Evolutionary conservation across 257 asterid species (phyloP).

Genomic region (Plantago major): DNA sequence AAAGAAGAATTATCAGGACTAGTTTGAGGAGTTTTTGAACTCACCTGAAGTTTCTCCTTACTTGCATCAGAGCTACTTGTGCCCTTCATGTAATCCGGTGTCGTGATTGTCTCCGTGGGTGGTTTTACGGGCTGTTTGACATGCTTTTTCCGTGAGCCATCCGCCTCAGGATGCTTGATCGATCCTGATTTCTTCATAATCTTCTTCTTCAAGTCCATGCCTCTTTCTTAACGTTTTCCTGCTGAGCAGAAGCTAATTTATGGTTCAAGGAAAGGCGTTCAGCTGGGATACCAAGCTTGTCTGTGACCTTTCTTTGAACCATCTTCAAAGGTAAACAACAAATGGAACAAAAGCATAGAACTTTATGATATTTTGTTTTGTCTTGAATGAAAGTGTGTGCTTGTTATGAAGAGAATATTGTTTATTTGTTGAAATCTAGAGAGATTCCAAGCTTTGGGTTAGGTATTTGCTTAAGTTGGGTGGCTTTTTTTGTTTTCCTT

Average conservation of each 20-base stretch:
- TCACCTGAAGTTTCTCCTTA: slow-evolving; percentile 49
- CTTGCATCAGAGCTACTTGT: slow-evolving; percentile 81
- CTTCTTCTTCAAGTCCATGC: slow-evolving; percentile 50
- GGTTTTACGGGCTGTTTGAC: slow-evolving; percentile 37
- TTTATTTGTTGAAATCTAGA: slow-evolving; percentile 9
- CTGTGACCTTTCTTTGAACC: slow-evolving; percentile 68
- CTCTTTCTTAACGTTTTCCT: slow-evolving; percentile 42
- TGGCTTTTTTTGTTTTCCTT: slow-evolving; percentile 18
- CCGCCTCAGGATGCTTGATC: slow-evolving; percentile 28
- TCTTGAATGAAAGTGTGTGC: slow-evolving; percentile 11
- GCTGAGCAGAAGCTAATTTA: slow-evolving; percentile 31
- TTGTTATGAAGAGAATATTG: slow-evolving; percentile 1
- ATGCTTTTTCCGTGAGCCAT: slow-evolving; percentile 18
- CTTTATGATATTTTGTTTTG: slow-evolving; percentile 15
- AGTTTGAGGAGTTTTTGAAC: slow-evolving; percentile 37
- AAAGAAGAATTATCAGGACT: slow-evolving; percentile 22
- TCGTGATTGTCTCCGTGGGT: slow-evolving; percentile 21
- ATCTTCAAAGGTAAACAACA: slow-evolving; percentile 37
- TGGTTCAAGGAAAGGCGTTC: slow-evolving; percentile 26
- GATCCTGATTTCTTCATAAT: slow-evolving; percentile 76
- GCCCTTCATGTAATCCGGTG: slow-evolving; percentile 83
- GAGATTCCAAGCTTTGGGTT: slow-evolving; percentile 36
- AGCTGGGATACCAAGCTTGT: slow-evolving; percentile 40
- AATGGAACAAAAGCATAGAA: slow-evolving; percentile 20
- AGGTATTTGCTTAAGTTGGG: slow-evolving; percentile 15